A percentile compares a stretch with the other conserved stretches of the same genome.
Evolutionary conservation across 306 rosid genomes (phyloP).

Genomic region (Cajanus cajan): DNA sequence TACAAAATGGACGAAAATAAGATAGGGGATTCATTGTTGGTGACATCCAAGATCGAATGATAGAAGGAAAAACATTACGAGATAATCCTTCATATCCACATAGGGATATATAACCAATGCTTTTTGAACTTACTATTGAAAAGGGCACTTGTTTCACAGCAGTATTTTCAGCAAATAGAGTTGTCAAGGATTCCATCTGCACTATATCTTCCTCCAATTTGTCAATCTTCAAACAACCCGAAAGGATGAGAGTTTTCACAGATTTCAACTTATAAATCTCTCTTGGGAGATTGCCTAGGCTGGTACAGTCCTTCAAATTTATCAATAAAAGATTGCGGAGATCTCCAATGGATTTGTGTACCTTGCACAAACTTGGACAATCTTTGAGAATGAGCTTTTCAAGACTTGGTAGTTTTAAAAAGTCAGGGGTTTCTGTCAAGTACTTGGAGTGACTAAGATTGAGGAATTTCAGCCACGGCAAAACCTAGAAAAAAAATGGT

Average conservation of each 20-base stretch:
- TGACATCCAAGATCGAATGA: constrained; percentile 33
- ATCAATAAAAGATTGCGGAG: not conserved
- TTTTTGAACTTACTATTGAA: not conserved
- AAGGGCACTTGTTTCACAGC: constrained; percentile 25
- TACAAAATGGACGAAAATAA: not conserved
- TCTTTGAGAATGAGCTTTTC: constrained; percentile 11
- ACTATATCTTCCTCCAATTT: constrained; percentile 35
- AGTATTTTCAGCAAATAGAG: constrained; percentile 35
- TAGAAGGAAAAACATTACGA: constrained; percentile 23
- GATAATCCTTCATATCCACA: constrained; percentile 34
- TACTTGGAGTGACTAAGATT: constrained; percentile 16
- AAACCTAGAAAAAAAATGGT: not conserved
- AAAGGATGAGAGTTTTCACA: constrained; percentile 36
- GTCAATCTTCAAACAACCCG: constrained; percentile 37
- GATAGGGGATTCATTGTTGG: not conserved
- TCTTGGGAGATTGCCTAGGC: not conserved
- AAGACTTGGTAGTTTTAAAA: constrained; percentile 33
- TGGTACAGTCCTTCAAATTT: constrained; percentile 18
- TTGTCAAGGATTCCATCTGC: constrained; percentile 41
- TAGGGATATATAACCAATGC: constrained; percentile 28
- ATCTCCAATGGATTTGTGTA: constrained; percentile 35
- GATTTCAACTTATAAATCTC: constrained; percentile 17
- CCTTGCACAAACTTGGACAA: constrained; percentile 8
- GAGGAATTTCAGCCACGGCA: constrained; percentile 20
- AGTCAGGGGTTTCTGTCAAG: constrained; percentile 25